Evolutionary conservation across 2,329 filamentous ascomycete genomes (phyloP).

Genomic region (Ceratocystis smalleyi): DNA sequence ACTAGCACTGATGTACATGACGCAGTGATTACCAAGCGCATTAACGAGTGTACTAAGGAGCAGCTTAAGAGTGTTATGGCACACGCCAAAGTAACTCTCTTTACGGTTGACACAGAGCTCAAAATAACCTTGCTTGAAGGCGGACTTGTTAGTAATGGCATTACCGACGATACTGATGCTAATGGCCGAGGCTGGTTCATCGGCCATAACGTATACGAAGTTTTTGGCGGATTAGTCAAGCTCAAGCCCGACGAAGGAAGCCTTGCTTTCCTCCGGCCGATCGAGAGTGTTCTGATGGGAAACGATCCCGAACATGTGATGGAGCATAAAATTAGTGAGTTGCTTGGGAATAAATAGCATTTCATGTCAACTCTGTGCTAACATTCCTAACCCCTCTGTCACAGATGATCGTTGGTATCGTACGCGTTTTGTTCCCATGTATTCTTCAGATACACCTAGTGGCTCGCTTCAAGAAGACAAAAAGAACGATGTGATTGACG

Average conservation of each 20-base stretch:
- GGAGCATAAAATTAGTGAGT: constrained; percentile 43
- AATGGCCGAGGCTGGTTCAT: constrained; percentile 35
- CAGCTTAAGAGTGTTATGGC: constrained; percentile 59
- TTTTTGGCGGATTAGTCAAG: constrained; percentile 38
- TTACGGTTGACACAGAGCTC: constrained; percentile 49
- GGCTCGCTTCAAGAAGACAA: constrained; percentile 3
- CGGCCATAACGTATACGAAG: constrained; percentile 47
- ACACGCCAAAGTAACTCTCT: constrained; percentile 60
- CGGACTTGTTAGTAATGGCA: constrained; percentile 40
- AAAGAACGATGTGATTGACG: constrained; percentile 40
- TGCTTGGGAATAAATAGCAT: background rate
- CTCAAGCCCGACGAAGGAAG: constrained; percentile 27
- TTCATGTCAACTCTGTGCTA: background rate
- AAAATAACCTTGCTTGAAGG: constrained; percentile 57
- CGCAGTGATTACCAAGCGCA: constrained; percentile 46
- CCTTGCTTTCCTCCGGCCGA: constrained; percentile 38
- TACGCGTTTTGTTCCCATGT: constrained; percentile 53
- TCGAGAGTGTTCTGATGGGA: constrained; percentile 52
- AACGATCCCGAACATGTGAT: constrained; percentile 42
- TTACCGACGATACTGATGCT: constrained; percentile 22
- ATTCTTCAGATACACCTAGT: constrained; percentile 23
- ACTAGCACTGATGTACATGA: constrained; percentile 71
- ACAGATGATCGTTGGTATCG: constrained; percentile 50
- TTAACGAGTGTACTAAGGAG: constrained; percentile 51
- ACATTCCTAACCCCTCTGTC: constrained; percentile 9